Conservation (phyloP, 75 land plant genomes). For the Pinus taeda region DNA sequence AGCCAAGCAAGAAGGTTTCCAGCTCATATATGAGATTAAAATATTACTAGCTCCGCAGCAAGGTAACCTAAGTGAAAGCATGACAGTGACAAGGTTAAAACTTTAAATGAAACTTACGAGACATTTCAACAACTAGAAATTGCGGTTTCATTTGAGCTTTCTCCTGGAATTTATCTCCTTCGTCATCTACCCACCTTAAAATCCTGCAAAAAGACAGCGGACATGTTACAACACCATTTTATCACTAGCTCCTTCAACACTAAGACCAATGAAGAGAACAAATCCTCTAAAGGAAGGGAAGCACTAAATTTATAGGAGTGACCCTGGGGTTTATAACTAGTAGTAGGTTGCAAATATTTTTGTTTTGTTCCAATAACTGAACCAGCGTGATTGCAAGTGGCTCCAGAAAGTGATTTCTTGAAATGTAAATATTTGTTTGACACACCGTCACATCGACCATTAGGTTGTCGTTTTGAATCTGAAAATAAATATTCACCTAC, state of each 20-base stretch:
- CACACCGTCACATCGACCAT: neutral
- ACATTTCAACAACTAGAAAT: constrained; percentile 76
- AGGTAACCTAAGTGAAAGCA: neutral
- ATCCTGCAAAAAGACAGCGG: constrained; percentile 40
- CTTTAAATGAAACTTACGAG: constrained; percentile 60
- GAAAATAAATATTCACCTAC: neutral
- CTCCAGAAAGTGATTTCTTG: neutral
- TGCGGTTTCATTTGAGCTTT: constrained; percentile 38
- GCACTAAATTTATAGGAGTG: no score
- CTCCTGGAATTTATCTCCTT: constrained; percentile 43
- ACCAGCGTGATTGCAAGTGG: neutral
- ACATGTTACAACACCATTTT: neutral
- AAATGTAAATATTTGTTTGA: neutral
- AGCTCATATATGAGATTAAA: neutral
- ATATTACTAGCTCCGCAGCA: neutral
- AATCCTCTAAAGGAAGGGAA: no score
- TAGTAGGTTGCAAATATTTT: neutral
- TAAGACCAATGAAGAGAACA: neutral
- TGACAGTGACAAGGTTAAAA: neutral
- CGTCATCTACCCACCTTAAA: constrained; percentile 76
- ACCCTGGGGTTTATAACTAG: neutral
- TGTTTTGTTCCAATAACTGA: neutral
- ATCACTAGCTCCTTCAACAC: neutral
- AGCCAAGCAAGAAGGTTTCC: neutral
- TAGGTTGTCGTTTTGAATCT: neutral